A percentile compares a stretch with the other conserved stretches of the same genome.
Conservation (phyloP, 2,329 filamentous ascomycete genomes). For the Alternaria triticina region DNA sequence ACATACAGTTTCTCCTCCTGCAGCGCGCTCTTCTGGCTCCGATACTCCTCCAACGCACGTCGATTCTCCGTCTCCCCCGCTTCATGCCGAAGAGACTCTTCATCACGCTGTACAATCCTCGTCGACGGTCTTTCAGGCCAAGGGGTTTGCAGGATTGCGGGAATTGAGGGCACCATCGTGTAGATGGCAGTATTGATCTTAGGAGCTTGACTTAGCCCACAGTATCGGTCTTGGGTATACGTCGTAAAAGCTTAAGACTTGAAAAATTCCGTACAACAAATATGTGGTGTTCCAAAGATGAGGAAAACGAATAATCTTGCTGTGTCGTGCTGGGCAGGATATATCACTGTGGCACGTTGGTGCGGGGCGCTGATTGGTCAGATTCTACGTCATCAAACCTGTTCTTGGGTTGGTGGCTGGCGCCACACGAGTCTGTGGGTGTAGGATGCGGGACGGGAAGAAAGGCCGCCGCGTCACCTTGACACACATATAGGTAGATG, state of each 20-base stretch:
- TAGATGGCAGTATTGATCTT: background rate
- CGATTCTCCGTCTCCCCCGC: background rate
- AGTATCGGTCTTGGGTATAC: background rate
- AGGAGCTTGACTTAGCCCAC: background rate
- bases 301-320: background rate
- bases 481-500: no score
- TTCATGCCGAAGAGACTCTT: background rate
- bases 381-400: background rate
- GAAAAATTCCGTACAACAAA: background rate
- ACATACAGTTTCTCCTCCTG: background rate
- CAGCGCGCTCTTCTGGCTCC: background rate
- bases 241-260: background rate
- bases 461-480: background rate
- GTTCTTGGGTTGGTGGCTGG: background rate
- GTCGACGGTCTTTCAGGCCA: background rate
- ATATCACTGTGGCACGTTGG: background rate
- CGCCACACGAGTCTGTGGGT: background rate
- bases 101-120: background rate
- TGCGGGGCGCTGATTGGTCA: background rate
- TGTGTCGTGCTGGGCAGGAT: background rate
- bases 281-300: background rate
- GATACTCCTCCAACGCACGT: background rate
- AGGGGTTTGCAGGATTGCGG: background rate
- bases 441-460: background rate
- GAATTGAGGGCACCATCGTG: background rate